phyloP scores from a whole-genome alignment of 2,329 filamentous ascomycete species.

The Raffaelea deltoideospora region DNA sequence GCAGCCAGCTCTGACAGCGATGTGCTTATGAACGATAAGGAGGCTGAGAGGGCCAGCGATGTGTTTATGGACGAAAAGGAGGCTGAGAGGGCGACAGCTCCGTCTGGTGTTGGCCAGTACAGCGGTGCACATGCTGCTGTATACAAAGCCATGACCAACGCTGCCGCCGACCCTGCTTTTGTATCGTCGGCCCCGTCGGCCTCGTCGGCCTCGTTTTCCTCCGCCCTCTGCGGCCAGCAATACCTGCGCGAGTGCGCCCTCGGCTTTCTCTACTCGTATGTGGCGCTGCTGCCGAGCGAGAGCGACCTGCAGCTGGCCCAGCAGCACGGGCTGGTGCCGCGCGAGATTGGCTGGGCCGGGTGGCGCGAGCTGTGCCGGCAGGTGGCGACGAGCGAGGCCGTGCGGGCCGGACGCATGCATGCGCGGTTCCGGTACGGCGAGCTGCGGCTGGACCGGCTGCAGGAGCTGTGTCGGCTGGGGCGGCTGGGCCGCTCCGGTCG shows the following conservation, averaged over 20 bases:
- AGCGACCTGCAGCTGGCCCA: constrained; percentile 24
- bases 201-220: neutral
- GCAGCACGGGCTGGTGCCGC: constrained; percentile 19
- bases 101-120: too few species aligned
- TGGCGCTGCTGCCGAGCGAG: constrained; percentile 18
- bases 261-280: constrained; percentile 24
- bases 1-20: neutral
- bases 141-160: too few species aligned
- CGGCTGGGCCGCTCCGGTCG: too few species aligned
- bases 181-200: neutral
- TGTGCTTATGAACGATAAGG: too few species aligned
- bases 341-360: constrained; percentile 18
- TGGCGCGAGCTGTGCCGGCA: constrained; percentile 21
- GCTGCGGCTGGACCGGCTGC: constrained; percentile 21
- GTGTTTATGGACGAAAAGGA: too few species aligned
- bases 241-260: constrained; percentile 15
- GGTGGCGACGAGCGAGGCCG: constrained; percentile 15
- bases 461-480: constrained; percentile 22
- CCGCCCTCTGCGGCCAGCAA: constrained; percentile 7
- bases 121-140: too few species aligned
- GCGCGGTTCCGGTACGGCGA: constrained; percentile 25
- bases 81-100: too few species aligned
- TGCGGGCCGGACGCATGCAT: constrained; percentile 17
- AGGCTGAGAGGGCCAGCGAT: too few species aligned
- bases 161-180: too few species aligned